A percentile compares a stretch with the other conserved stretches of the same genome.
phyloP scores from a whole-genome alignment of 192 early-diverging fungal species.

The Geosiphon pyriformis region DNA sequence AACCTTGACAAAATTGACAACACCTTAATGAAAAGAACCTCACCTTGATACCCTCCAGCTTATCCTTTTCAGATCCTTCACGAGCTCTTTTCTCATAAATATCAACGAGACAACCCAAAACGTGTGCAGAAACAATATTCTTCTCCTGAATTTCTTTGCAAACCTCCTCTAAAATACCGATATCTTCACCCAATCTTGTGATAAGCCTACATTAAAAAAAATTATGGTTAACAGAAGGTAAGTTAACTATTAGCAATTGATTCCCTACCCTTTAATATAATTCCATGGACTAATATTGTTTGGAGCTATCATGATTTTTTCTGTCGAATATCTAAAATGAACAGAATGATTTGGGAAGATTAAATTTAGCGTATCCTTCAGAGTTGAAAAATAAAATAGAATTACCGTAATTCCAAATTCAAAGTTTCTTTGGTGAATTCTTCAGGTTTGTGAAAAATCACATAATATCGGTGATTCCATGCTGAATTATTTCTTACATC shows the following conservation, averaged over 20 bases:
- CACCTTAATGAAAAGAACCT: not conserved
- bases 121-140: constrained; percentile 35
- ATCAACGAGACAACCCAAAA: constrained; percentile 39
- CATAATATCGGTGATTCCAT: constrained; percentile 96
- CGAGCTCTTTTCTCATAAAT: constrained; percentile 44
- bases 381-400: not conserved
- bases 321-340: constrained; percentile 49
- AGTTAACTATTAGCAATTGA: not conserved
- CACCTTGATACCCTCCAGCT: constrained; percentile 38
- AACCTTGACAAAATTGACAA: not conserved
- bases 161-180: constrained; percentile 36
- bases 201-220: constrained; percentile 37
- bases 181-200: constrained; percentile 28
- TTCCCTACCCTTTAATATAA: constrained; percentile 73
- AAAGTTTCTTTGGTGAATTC: constrained; percentile 39
- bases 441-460: constrained; percentile 39
- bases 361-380: not conserved
- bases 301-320: constrained; percentile 74
- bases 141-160: constrained; percentile 33
- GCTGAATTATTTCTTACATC: constrained; percentile 98
- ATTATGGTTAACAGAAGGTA: not conserved
- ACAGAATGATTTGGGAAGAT: not conserved
- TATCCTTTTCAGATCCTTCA: constrained; percentile 27
- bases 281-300: constrained; percentile 92
- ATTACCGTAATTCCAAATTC: constrained; percentile 63